Conservation (phyloP, 768 basidiomycete species). For the Chalciporus pseudorubinellus region DNA sequence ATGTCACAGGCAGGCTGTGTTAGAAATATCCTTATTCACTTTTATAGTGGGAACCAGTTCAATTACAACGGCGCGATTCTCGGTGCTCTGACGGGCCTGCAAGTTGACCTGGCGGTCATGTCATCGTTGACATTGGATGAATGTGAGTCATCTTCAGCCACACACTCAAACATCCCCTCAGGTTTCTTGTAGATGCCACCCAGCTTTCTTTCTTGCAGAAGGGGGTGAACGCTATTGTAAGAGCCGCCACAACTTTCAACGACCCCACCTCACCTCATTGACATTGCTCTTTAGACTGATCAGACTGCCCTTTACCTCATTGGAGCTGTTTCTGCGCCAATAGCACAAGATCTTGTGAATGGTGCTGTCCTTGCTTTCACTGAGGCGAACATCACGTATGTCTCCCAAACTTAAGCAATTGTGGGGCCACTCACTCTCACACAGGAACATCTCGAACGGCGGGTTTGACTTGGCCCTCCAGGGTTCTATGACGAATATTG, state of each 20-base stretch:
- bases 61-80: conserved; percentile 60
- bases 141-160: conserved; percentile 40
- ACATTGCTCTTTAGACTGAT: conserved; percentile 46
- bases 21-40: conserved; percentile 3
- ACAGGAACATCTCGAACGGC: conserved; percentile 52
- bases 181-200: conserved; percentile 43
- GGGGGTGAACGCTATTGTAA: conserved; percentile 53
- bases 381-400: conserved; percentile 57
- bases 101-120: conserved; percentile 56
- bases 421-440: conserved; percentile 50
- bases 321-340: conserved; percentile 66
- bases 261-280: conserved; percentile 1
- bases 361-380: conserved; percentile 52
- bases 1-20: conserved; percentile 1
- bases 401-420: conserved; percentile 11
- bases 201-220: conserved; percentile 57
- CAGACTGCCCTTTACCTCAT: conserved; percentile 62
- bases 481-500: conserved; percentile 59
- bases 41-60: conserved; percentile 60
- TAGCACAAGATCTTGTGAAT: conserved; percentile 64
- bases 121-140: conserved; percentile 61
- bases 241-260: conserved; percentile 9
- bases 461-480: conserved; percentile 62
- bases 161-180: conserved; percentile 1
- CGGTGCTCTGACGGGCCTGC: conserved; percentile 55